Conservation (phyloP, 129 eudicot genomes). For the Daucus carota region DH1_v3.0 NC_030381.2:5863501-5864000, state of each 20-base stretch:
- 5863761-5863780: constrained; percentile 43
- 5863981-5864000: constrained; percentile 65
- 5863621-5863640: constrained; percentile 47
- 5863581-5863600: constrained; percentile 70
- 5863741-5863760: constrained; percentile 40
- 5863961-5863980: constrained; percentile 66
- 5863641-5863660: constrained; percentile 66
- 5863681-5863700: constrained; percentile 57
- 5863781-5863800: constrained; percentile 52
- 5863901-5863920: constrained; percentile 67
- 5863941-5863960: constrained; percentile 42
- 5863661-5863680: constrained; percentile 56
- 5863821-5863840: constrained; percentile 42
- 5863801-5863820: constrained; percentile 61
- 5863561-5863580: constrained; percentile 30
- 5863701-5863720: constrained; percentile 58
- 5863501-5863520: background rate
- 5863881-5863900: constrained; percentile 51
- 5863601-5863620: constrained; percentile 35
- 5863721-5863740: constrained; percentile 43
- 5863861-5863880: constrained; percentile 47
- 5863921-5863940: constrained; percentile 54
- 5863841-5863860: constrained; percentile 37
- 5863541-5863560: constrained; percentile 15
- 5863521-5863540: background rate